A percentile compares a stretch with the other conserved stretches of the same genome.
Evolutionary conservation across 2,329 filamentous ascomycete species (phyloP).

Genomic region (Penicillium sp.): DNA sequence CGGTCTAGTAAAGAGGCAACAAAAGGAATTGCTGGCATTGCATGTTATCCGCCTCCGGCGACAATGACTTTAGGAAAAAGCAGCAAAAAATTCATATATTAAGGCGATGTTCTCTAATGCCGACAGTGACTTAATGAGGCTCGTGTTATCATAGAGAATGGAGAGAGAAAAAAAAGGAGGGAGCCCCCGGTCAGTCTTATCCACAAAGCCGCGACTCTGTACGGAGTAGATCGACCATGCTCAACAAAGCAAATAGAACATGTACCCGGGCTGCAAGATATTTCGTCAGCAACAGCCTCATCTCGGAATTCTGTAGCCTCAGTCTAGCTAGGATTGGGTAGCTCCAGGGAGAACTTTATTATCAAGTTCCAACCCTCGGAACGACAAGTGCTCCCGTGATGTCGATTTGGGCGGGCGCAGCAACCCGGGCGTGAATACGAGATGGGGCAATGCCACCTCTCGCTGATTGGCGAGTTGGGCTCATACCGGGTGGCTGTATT

Average conservation of each 20-base stretch:
- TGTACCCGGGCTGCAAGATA: background rate
- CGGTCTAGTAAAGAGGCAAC: constrained; percentile 6
- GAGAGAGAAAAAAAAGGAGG: background rate
- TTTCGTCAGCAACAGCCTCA: constrained; percentile 23
- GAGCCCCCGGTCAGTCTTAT: background rate
- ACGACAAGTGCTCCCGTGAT: constrained; percentile 11
- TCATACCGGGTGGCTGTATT: no score
- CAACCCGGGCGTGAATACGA: constrained; percentile 18
- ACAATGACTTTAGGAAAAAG: background rate
- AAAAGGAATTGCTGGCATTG: constrained; percentile 22
- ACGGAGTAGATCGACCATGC: background rate
- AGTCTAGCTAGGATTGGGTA: constrained; percentile 6
- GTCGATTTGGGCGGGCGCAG: constrained; percentile 6
- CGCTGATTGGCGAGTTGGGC: constrained; percentile 11
- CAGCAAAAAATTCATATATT: constrained; percentile 10
- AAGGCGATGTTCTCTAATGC: background rate
- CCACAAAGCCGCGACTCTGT: background rate
- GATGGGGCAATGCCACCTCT: constrained; percentile 1
- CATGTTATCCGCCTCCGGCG: constrained; percentile 9
- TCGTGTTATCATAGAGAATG: background rate
- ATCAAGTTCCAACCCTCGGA: background rate
- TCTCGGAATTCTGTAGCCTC: constrained; percentile 1
- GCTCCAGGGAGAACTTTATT: background rate
- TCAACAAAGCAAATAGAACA: constrained; percentile 1
- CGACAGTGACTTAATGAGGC: background rate